phyloP scores from a whole-genome alignment of 495 filamentous ascomycete genomes.

The Talaromyces nanjingensis region DNA sequence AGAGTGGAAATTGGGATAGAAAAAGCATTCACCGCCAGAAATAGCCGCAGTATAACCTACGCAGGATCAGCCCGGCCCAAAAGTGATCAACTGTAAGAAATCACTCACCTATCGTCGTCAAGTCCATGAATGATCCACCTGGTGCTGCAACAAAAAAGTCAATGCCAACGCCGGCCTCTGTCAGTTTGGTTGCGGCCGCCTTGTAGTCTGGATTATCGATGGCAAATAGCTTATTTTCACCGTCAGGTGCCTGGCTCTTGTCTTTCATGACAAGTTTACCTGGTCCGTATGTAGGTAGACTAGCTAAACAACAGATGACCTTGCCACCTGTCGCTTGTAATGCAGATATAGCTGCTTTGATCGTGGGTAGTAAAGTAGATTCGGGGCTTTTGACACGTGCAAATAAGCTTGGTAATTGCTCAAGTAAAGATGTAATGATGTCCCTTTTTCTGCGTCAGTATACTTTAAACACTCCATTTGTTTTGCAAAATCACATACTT shows the following conservation, averaged over 20 bases:
- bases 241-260: slow-evolving; percentile 79
- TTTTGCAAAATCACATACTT: slow-evolving; percentile 43
- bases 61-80: background rate
- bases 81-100: background rate
- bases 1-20: slow-evolving; percentile 91
- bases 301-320: slow-evolving; percentile 77
- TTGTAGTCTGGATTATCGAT: slow-evolving; percentile 82
- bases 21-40: slow-evolving; percentile 88
- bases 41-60: slow-evolving; percentile 59
- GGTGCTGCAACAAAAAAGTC: slow-evolving; percentile 94
- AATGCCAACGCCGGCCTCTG: slow-evolving; percentile 77
- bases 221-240: slow-evolving; percentile 84
- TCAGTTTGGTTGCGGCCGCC: slow-evolving; percentile 80
- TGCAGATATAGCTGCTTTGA: slow-evolving; percentile 74
- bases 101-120: slow-evolving; percentile 81
- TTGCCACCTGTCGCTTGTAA: slow-evolving; percentile 85
- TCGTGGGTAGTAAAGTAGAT: slow-evolving; percentile 72
- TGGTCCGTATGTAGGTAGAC: slow-evolving; percentile 85
- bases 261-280: slow-evolving; percentile 77
- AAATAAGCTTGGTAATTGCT: slow-evolving; percentile 75
- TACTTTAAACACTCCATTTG: background rate
- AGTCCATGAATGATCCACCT: slow-evolving; percentile 82
- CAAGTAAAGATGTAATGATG: slow-evolving; percentile 78
- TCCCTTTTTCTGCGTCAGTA: slow-evolving; percentile 32
- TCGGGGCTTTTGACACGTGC: slow-evolving; percentile 81